Conservation (phyloP, 257 asterid species). For the Gentiana straminea region DNA sequence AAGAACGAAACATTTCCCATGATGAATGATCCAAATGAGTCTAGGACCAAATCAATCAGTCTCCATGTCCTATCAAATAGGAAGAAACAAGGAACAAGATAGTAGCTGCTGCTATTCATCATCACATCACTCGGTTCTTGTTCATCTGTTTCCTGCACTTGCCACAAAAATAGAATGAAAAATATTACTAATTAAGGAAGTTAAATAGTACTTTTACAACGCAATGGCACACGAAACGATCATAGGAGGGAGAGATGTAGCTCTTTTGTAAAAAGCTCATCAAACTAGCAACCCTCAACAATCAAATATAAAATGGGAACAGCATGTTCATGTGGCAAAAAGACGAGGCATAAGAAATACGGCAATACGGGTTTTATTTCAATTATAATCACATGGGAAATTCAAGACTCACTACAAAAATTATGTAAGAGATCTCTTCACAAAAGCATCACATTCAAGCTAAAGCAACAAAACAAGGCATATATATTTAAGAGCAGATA, state of each 20-base stretch:
- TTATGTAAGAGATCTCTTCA: too few relatives aligned
- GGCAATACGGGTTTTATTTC: background rate
- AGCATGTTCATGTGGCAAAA: too few relatives aligned
- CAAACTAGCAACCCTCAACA: background rate
- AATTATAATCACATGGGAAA: too few relatives aligned
- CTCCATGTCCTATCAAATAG: constrained; percentile 40
- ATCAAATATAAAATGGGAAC: too few relatives aligned
- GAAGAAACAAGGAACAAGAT: constrained; percentile 53
- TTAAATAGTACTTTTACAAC: background rate
- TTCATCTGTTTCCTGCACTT: constrained; percentile 36
- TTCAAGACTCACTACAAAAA: too few relatives aligned
- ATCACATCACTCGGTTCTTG: constrained; percentile 17
- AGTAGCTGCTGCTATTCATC: constrained; percentile 35
- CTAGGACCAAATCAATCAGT: constrained; percentile 33
- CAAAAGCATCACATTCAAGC: too few relatives aligned
- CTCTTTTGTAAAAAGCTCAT: too few relatives aligned
- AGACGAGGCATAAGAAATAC: background rate
- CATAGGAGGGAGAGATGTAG: background rate
- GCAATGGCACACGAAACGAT: background rate
- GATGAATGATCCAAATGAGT: constrained; percentile 41
- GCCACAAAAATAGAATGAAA: background rate
- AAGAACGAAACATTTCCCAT: constrained; percentile 23
- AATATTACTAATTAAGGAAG: too few relatives aligned
- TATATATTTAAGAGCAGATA: background rate
- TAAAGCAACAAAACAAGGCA: too few relatives aligned